A percentile compares a stretch with the other conserved stretches of the same genome.
Conservation (phyloP, 805 yeast species). For the Danielozyma ontarioensis region DNA sequence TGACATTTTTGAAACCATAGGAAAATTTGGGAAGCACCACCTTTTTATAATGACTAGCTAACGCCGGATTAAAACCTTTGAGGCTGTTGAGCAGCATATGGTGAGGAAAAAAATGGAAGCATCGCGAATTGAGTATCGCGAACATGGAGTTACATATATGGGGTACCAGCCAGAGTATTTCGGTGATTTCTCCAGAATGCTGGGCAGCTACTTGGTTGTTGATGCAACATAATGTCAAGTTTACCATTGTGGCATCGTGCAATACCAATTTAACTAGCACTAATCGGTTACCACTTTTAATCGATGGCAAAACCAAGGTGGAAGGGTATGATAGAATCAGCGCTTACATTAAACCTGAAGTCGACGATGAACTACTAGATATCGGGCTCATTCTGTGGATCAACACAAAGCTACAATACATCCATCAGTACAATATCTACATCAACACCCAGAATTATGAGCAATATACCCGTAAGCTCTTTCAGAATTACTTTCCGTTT, state of each 20-base stretch:
- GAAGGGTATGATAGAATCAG: conserved; percentile 41
- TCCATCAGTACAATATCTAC: conserved; percentile 55
- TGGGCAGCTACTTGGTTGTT: conserved; percentile 44
- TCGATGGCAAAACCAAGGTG: conserved; percentile 15
- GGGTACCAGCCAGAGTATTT: conserved; percentile 41
- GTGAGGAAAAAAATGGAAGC: neutral
- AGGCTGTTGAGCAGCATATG: neutral
- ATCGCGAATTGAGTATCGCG: no score
- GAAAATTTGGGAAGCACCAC: conserved; percentile 15
- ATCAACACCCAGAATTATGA: conserved; percentile 57
- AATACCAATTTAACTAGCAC: conserved; percentile 51
- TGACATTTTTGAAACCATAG: conserved; percentile 20
- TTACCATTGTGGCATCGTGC: conserved; percentile 47
- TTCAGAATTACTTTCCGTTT: conserved; percentile 53
- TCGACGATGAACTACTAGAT: conserved; percentile 30
- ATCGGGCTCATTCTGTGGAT: conserved; percentile 41
- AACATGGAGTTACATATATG: conserved; percentile 44
- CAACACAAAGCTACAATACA: conserved; percentile 34
- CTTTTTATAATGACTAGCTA: conserved; percentile 16
- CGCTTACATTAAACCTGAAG: conserved; percentile 17
- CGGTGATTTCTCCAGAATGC: conserved; percentile 49
- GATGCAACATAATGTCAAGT: conserved; percentile 10
- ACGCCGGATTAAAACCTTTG: conserved; percentile 17
- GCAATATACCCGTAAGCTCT: conserved; percentile 50
- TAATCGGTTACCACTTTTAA: conserved; percentile 47